Conservation (phyloP, 2,329 filamentous ascomycete genomes). For the Aspergillus sp. region DNA sequence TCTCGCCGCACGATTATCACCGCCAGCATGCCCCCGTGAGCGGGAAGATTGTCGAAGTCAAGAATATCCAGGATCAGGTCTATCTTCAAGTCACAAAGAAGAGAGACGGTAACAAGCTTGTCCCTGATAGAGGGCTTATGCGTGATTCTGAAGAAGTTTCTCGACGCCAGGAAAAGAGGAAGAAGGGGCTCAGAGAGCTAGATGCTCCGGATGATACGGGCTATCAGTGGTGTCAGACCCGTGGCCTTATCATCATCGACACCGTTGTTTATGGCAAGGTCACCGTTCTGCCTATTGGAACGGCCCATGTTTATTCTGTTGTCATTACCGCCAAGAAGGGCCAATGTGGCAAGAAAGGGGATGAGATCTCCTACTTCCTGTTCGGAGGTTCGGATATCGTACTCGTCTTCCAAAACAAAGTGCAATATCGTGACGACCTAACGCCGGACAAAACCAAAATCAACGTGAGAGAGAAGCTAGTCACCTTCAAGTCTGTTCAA, state of each 20-base stretch:
- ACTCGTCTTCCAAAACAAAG: slow-evolving; percentile 36
- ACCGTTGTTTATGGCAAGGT: slow-evolving; percentile 34
- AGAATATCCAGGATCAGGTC: slow-evolving; percentile 1
- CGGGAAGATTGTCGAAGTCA: slow-evolving; percentile 4
- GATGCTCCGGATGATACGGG: slow-evolving; percentile 36
- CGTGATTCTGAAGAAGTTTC: neutral
- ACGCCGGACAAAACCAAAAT: slow-evolving; percentile 1
- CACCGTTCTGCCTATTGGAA: slow-evolving; percentile 46
- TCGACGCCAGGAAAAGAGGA: neutral
- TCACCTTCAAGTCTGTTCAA: neutral
- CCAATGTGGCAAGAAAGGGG: slow-evolving; percentile 37
- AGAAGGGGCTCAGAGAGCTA: slow-evolving; percentile 1
- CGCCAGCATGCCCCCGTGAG: slow-evolving; percentile 7
- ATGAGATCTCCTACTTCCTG: slow-evolving; percentile 45
- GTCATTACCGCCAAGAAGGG: slow-evolving; percentile 26
- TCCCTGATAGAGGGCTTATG: neutral
- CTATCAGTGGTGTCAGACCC: slow-evolving; percentile 43
- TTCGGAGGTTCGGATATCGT: slow-evolving; percentile 48
- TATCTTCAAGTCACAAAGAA: slow-evolving; percentile 4
- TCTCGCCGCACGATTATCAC: slow-evolving; percentile 11
- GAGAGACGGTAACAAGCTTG: neutral
- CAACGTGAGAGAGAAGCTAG: slow-evolving; percentile 4
- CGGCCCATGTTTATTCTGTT: slow-evolving; percentile 47
- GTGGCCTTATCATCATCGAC: slow-evolving; percentile 38
- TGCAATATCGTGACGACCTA: slow-evolving; percentile 3